Base-by-base conservation (phyloP, 805 yeast genomes). In the Candida hispaniensis region DNA sequence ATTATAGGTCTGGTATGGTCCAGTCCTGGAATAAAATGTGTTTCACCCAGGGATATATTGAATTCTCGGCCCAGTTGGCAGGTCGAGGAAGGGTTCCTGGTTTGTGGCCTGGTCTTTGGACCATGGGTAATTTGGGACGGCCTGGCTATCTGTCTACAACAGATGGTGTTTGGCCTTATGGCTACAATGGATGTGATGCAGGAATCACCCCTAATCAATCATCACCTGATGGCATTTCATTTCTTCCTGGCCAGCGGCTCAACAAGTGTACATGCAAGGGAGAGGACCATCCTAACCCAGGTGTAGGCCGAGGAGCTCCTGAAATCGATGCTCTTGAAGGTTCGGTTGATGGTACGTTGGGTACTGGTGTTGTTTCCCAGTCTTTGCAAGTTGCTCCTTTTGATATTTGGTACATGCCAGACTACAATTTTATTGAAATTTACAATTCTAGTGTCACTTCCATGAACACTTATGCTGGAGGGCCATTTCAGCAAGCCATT, bases 161-260 rank as follows among this genome's bases (percentile, higher is more conserved):
- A 2, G 93, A 86, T 13, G 96, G 96, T 41, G 76, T 80, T 15
- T 86, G 97, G 97, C 96, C 97, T 2, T 86, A 85, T 50, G 64
- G 88, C 1, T 86, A 86, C 53, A 77, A 78, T 20, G 55, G 73
- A 2, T 86, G 96, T 58, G 95, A 86, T 60, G 85, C 86, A 2
- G 97, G 97, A 46, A 86, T 85, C 44, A 85, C 96, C 4, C 80
- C 94, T n/a, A 86, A 86, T 55, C 96, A 86, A 60, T 78, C 93
- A 5, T 73, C 93, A 0, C 67, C 79, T 1, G 96, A 86, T 55
- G 97, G 97, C 40, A 72, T 86, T 24, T 78, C 86, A 2, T 82
- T 71, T 50, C 61, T 86, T 34, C 83, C 91, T 0, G 96, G 96
- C 17, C 96, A 86, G 59, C 69, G 69, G 45, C 63, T 86, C 44